phyloP scores from a whole-genome alignment of 495 filamentous ascomycete genomes.

The Lasiosphaeria ovina region DNA sequence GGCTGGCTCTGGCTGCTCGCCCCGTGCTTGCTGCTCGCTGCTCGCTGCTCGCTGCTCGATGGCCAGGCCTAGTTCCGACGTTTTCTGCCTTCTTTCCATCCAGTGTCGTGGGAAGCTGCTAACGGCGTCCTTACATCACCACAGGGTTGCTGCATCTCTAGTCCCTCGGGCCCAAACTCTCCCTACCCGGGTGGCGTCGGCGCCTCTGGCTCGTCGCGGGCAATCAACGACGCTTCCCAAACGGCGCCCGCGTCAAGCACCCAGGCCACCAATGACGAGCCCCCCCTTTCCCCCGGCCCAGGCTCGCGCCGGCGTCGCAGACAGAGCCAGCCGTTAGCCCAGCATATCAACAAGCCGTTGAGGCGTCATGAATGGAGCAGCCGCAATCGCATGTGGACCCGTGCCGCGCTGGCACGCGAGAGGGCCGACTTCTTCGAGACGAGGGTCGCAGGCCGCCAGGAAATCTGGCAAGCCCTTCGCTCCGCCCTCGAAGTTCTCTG shows the following conservation, averaged over 20 bases:
- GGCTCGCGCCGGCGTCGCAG: conserved; percentile 21
- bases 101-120: neutral
- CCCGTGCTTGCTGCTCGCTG: no score
- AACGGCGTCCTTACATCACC: neutral
- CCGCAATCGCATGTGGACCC: conserved; percentile 45
- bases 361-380: conserved; percentile 50
- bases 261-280: conserved; percentile 22
- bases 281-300: conserved; percentile 15
- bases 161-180: conserved; percentile 40
- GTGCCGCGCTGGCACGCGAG: conserved; percentile 42
- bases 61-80: no score
- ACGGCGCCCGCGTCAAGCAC: conserved; percentile 9
- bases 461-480: conserved; percentile 75
- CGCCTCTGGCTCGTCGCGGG: conserved; percentile 42
- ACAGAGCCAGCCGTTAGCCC: conserved; percentile 27
- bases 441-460: conserved; percentile 67
- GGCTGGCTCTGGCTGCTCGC: no score
- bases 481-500: conserved; percentile 65
- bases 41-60: no score
- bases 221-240: conserved; percentile 39
- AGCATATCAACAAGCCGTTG: conserved; percentile 51
- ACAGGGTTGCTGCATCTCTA: conserved; percentile 52
- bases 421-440: conserved; percentile 78
- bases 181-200: conserved; percentile 40
- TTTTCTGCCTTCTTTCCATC: neutral